A percentile compares a stretch with the other conserved stretches of the same genome.
Evolutionary conservation across 73 alveolate genomes (phyloP).

Genomic region (Paramecium bursaria): DNA sequence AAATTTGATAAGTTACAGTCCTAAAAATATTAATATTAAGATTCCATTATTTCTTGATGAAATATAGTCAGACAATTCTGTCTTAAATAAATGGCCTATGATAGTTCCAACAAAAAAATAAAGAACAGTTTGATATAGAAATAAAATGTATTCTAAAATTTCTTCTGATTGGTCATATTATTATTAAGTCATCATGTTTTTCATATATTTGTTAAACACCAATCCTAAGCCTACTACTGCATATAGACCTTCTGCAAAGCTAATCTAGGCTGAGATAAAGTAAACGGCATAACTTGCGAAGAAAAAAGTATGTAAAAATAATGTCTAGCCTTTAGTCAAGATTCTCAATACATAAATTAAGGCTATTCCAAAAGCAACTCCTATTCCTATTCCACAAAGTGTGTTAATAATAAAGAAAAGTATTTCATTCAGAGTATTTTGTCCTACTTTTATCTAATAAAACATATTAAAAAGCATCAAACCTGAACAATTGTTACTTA

Average conservation of each 20-base stretch:
- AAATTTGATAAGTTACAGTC: no score
- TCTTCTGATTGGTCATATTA: background rate
- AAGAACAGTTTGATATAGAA: background rate
- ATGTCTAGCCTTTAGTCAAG: background rate
- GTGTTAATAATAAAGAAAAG: background rate
- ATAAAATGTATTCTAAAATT: no score
- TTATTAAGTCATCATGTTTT: background rate
- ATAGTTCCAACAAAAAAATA: background rate
- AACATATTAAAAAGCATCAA: background rate
- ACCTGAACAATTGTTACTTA: background rate
- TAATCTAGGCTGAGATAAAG: background rate
- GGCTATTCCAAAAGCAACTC: background rate
- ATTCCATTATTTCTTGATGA: background rate
- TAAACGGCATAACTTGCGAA: background rate
- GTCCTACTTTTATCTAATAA: background rate
- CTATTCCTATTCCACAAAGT: background rate
- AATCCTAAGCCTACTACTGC: background rate
- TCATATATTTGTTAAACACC: background rate
- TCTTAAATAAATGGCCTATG: background rate
- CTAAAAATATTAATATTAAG: no score
- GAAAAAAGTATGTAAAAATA: background rate
- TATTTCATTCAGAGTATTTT: background rate
- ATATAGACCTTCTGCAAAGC: background rate
- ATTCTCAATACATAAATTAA: no score
- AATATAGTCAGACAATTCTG: background rate